Percentiles rank a stretch among this genome's conserved stretches.
phyloP scores from a whole-genome alignment of 78 protist genomes.

The Polysphondylium violaceum region DNA sequence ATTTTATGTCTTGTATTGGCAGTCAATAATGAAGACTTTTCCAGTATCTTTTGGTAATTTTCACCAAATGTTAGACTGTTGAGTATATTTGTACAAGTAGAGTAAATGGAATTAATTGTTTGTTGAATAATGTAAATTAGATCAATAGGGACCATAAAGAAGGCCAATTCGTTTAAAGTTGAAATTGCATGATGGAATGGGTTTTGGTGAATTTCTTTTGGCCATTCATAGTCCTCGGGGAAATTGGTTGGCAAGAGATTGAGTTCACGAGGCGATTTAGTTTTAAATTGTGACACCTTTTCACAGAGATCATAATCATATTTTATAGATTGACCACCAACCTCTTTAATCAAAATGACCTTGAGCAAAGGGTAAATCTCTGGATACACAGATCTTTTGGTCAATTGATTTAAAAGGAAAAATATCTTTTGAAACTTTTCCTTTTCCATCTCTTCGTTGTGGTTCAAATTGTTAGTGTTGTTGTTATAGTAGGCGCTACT shows the following conservation, averaged over 20 bases:
- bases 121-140: slow-evolving; percentile 52
- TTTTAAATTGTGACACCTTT: neutral
- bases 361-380: slow-evolving; percentile 42
- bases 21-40: slow-evolving; percentile 7
- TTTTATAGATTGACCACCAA: neutral
- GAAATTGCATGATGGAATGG: slow-evolving; percentile 46
- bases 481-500: neutral
- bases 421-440: neutral
- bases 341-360: slow-evolving; percentile 15
- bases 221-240: slow-evolving; percentile 25
- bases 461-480: neutral
- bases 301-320: slow-evolving; percentile 27
- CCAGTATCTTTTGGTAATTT: slow-evolving; percentile 3
- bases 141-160: slow-evolving; percentile 36
- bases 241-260: slow-evolving; percentile 40
- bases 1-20: no score
- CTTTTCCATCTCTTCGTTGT: neutral
- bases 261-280: slow-evolving; percentile 6
- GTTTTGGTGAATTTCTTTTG: no score
- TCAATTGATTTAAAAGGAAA: slow-evolving; percentile 19
- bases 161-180: slow-evolving; percentile 17
- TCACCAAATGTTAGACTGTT: slow-evolving; percentile 9
- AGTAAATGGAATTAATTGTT: slow-evolving; percentile 16
- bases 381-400: slow-evolving; percentile 33
- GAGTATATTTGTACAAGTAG: slow-evolving; percentile 10